These are phyloP conservation scores for Apostasia shenzhenica DNA, from an alignment of 106 monocot genomes.

Conservation along the genomic window DNA sequence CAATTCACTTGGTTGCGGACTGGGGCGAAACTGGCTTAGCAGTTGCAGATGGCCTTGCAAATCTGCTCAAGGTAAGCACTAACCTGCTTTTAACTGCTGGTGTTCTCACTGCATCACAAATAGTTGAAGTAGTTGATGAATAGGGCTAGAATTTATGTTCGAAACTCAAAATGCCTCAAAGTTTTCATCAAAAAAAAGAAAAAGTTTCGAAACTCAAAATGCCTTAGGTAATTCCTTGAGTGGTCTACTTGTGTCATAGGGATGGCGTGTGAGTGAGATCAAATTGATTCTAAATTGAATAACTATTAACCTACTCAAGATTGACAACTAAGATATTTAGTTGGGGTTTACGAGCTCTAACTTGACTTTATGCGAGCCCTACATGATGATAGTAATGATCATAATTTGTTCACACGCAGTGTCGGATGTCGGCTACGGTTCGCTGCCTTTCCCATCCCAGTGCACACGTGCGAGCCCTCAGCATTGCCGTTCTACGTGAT, in stretches of 20 bases:
- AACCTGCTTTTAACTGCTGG: background rate
- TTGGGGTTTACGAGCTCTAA: background rate
- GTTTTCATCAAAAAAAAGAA: too few relatives aligned
- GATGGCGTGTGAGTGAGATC: too few relatives aligned
- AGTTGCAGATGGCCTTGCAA: conserved; percentile 83
- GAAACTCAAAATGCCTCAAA: too few relatives aligned
- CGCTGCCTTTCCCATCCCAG: conserved; percentile 96
- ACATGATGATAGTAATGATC: background rate
- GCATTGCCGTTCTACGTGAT: conserved; percentile 72
- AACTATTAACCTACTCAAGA: too few relatives aligned
- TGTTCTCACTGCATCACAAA: too few relatives aligned
- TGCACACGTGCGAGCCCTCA: conserved; percentile 88
- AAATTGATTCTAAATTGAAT: too few relatives aligned
- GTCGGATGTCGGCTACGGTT: conserved; percentile 77
- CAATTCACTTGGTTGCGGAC: conserved; percentile 61
- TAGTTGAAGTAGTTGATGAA: too few relatives aligned
- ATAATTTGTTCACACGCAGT: conserved; percentile 31
- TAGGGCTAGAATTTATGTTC: too few relatives aligned
- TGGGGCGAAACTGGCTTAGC: conserved; percentile 82
- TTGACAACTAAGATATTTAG: too few relatives aligned
- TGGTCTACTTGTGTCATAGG: too few relatives aligned
- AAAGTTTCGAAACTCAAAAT: too few relatives aligned
- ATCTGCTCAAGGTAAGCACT: conserved; percentile 64
- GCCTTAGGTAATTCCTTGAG: too few relatives aligned
- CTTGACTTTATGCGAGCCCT: background rate